phyloP scores from a whole-genome alignment of 2,329 filamentous ascomycete genomes.

The Pyrenophora tritici-repentis region DNA sequence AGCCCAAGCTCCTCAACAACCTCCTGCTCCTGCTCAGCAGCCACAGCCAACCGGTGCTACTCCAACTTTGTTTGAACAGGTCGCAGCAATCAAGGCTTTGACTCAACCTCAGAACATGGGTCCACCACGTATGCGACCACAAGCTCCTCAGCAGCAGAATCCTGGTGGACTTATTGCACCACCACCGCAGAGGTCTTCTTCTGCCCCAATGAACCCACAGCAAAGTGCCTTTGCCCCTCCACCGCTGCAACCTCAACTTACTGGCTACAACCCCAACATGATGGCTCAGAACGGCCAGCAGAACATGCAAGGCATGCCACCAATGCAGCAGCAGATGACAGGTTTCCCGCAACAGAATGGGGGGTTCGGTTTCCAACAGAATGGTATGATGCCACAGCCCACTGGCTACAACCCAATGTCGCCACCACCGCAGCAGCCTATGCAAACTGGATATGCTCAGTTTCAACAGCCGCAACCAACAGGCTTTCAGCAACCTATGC shows the following conservation, averaged over 20 bases:
- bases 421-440: constrained; percentile 50
- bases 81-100: constrained; percentile 46
- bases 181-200: constrained; percentile 79
- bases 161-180: constrained; percentile 71
- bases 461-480: constrained; percentile 55
- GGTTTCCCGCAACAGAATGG: constrained; percentile 47
- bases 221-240: constrained; percentile 72
- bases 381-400: constrained; percentile 46
- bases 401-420: constrained; percentile 43
- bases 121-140: constrained; percentile 68
- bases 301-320: constrained; percentile 34
- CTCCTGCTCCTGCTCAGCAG: constrained; percentile 41
- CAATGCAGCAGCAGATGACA: constrained; percentile 45
- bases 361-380: constrained; percentile 43
- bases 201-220: constrained; percentile 76
- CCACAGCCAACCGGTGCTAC: constrained; percentile 53
- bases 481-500: constrained; percentile 50
- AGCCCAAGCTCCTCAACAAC: constrained; percentile 44
- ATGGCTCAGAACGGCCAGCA: constrained; percentile 67
- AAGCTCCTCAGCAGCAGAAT: constrained; percentile 67
- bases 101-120: constrained; percentile 46
- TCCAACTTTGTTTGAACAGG: constrained; percentile 44
- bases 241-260: constrained; percentile 80
- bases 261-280: constrained; percentile 65
- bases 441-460: constrained; percentile 45